A percentile compares a stretch with the other conserved stretches of the same genome.
These are phyloP conservation scores for Sordariomycetes sp. DNA, from an alignment of 2,329 filamentous ascomycete genomes.

Conservation along the genomic window DNA sequence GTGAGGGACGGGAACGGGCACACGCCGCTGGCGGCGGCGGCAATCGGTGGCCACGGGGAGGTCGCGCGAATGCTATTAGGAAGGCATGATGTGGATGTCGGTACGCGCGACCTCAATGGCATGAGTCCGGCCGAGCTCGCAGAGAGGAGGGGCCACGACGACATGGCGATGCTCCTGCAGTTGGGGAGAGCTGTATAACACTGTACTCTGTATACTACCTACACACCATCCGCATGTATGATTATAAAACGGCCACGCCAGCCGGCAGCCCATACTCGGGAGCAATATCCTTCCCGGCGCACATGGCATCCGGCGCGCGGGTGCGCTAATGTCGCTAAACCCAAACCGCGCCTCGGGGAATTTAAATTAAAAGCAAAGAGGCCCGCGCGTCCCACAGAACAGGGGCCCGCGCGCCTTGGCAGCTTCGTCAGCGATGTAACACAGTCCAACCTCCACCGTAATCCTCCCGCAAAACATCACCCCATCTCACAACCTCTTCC, in stretches of 20 bases:
- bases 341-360: not conserved
- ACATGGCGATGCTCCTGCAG: not conserved
- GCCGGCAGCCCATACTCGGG: no score
- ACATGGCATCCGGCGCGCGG: not conserved
- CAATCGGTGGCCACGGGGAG: slow-evolving; percentile 3
- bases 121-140: not conserved
- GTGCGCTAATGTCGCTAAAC: not conserved
- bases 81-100: not conserved
- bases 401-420: not conserved
- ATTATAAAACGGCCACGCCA: no score
- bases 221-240: no score
- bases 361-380: not conserved
- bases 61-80: not conserved
- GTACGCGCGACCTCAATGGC: not conserved
- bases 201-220: not conserved
- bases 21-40: slow-evolving; percentile 5
- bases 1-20: slow-evolving; percentile 1
- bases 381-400: not conserved
- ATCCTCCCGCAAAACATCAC: not conserved
- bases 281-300: no score
- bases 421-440: not conserved
- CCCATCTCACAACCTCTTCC: not conserved
- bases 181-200: not conserved
- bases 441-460: not conserved
- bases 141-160: slow-evolving; percentile 2